These are phyloP conservation scores for Bertia moriformis DNA, from an alignment of 2,329 filamentous ascomycete species.

Conservation along the genomic window DNA sequence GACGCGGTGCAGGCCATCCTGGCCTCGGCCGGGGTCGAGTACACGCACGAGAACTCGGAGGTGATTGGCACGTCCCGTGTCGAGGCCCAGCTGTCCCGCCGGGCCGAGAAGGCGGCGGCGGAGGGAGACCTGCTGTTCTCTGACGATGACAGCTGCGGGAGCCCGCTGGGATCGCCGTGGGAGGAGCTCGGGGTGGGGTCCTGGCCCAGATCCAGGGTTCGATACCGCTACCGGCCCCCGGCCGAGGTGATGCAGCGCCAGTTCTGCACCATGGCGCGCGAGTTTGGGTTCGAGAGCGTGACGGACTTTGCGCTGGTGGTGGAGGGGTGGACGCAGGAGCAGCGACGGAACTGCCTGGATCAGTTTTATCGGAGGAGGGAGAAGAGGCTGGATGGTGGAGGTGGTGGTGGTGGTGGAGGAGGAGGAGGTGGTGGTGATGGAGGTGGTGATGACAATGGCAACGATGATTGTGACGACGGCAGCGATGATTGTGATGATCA, in stretches of 20 bases:
- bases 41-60: slow-evolving; percentile 92
- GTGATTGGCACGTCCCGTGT: slow-evolving; percentile 84
- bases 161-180: slow-evolving; percentile 7
- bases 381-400: slow-evolving; percentile 33
- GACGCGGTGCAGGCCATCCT: slow-evolving; percentile 84
- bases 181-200: slow-evolving; percentile 7
- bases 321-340: slow-evolving; percentile 76
- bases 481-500: no score
- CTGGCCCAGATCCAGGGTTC: slow-evolving; percentile 15
- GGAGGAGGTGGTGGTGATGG: slow-evolving; percentile 9
- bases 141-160: slow-evolving; percentile 11
- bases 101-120: slow-evolving; percentile 46
- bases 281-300: slow-evolving; percentile 61
- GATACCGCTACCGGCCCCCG: slow-evolving; percentile 55
- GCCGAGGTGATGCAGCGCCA: slow-evolving; percentile 62
- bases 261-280: slow-evolving; percentile 78
- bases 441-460: no score
- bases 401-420: slow-evolving; percentile 14
- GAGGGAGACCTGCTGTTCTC: slow-evolving; percentile 37
- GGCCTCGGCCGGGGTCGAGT: slow-evolving; percentile 74
- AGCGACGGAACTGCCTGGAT: slow-evolving; percentile 65
- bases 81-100: slow-evolving; percentile 67
- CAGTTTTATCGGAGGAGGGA: slow-evolving; percentile 62
- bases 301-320: slow-evolving; percentile 82
- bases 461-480: no score